A percentile compares a stretch with the other conserved stretches of the same genome.
These are phyloP conservation scores for Suhomyces canberraensis DNA, from an alignment of 805 yeast genomes.

Conservation along the genomic window DNA sequence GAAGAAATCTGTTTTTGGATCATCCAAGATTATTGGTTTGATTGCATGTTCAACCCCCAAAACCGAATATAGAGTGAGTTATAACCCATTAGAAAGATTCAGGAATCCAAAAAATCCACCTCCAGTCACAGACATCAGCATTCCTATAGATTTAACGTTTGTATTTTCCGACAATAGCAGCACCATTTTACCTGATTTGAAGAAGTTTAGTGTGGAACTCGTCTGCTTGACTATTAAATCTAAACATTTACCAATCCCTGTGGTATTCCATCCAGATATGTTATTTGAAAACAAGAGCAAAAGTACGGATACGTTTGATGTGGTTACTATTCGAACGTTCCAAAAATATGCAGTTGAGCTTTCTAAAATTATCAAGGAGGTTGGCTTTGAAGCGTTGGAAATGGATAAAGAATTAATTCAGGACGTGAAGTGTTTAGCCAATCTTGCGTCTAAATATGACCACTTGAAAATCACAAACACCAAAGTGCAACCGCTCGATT, in stretches of 20 bases:
- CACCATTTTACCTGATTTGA: slow-evolving; percentile 23
- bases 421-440: slow-evolving; percentile 33
- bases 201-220: slow-evolving; percentile 27
- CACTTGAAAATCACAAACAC: slow-evolving; percentile 21
- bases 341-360: slow-evolving; percentile 30
- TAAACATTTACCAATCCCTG: slow-evolving; percentile 31
- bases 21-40: slow-evolving; percentile 30
- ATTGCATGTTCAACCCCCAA: slow-evolving; percentile 31
- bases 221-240: slow-evolving; percentile 30
- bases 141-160: slow-evolving; percentile 32
- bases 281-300: slow-evolving; percentile 29
- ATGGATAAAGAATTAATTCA: slow-evolving; percentile 24
- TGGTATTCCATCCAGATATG: slow-evolving; percentile 34
- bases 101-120: slow-evolving; percentile 3
- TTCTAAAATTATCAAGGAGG: slow-evolving; percentile 19
- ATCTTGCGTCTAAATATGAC: slow-evolving; percentile 26
- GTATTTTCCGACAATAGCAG: slow-evolving; percentile 18
- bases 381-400: slow-evolving; percentile 21
- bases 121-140: slow-evolving; percentile 16
- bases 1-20: slow-evolving; percentile 28
- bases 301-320: slow-evolving; percentile 28
- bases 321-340: slow-evolving; percentile 29
- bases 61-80: slow-evolving; percentile 24
- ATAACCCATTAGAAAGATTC: slow-evolving; percentile 20
- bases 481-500: slow-evolving; percentile 9